phyloP scores from a whole-genome alignment of 2,329 filamentous ascomycete genomes.

The Venturiaceae sp. region DNA sequence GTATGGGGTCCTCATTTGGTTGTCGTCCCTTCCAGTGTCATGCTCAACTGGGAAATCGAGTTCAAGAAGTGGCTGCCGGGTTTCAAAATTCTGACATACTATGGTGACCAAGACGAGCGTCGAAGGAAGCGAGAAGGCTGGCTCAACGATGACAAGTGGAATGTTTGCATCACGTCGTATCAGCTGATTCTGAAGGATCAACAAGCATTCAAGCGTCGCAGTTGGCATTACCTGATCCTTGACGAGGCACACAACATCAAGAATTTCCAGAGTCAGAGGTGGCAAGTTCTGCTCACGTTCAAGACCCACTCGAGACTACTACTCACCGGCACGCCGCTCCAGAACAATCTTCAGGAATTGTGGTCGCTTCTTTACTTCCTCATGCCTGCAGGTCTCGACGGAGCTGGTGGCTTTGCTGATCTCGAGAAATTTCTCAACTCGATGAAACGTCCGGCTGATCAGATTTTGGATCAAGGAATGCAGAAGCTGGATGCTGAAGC shows the following conservation, averaged over 20 bases:
- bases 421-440: conserved; percentile 94
- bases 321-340: conserved; percentile 86
- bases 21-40: conserved; percentile 94
- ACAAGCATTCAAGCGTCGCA: conserved; percentile 81
- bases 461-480: conserved; percentile 89
- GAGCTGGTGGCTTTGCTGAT: conserved; percentile 83
- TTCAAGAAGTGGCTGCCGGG: conserved; percentile 99
- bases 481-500: conserved; percentile 93
- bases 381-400: conserved; percentile 79
- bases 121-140: conserved; percentile 86
- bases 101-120: conserved; percentile 86
- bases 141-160: conserved; percentile 90
- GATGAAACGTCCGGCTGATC: conserved; percentile 90
- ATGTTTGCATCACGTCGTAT: conserved; percentile 96
- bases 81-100: conserved; percentile 97
- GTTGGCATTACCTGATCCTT: conserved; percentile 97
- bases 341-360: conserved; percentile 92
- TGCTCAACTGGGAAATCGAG: conserved; percentile 99
- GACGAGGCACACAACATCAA: conserved; percentile 99
- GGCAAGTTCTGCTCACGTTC: conserved; percentile 91
- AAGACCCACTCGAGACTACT: conserved; percentile 81
- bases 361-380: conserved; percentile 97
- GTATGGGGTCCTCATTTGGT: conserved; percentile 96
- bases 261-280: conserved; percentile 95
- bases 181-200: conserved; percentile 92